Evolutionary conservation across 2,329 filamentous ascomycete species (phyloP), one percentile per base, ranked within the genome.

Genomic region (Alternaria sp.): DNA sequence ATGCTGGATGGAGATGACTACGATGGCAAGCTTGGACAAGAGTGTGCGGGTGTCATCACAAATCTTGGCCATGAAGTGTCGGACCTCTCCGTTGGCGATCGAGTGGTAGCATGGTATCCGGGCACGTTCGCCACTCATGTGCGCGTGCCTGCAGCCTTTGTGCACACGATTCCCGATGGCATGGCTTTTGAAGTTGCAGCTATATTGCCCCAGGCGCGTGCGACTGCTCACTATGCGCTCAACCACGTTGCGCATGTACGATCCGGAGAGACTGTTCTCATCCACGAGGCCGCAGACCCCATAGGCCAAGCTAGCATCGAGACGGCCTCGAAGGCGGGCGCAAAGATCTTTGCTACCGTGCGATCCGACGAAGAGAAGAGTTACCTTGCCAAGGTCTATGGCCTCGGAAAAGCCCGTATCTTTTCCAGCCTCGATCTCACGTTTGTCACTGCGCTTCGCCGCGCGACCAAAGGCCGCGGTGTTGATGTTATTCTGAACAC

Each of bases 401-500:
- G 49, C 6, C 32, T 79, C 26, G 54, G 66, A 0, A 52, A 58
- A 7, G 65, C 66, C n/a, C 64, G 69, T 19, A 74, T 79, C 51
- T 76, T 79, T 52, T 69, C 57, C 36, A 72, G 60, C 21, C 61
- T 67, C 6, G 65, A 74, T 44, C 54, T 58, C 4, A 59, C 57
- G 7, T 80, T 80, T 49, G 68, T 62, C 4, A 51, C 46, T 1
- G 47, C 46, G 56, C 55, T 58, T 43, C 30, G 64, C 10, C 45
- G 59, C 7, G 60, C 62, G n/a, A 70, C 70, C 15, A 17, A 61
- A 43, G 62, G 71, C 13, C 57, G 65, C 7, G 79, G 79, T 13
- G 69, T 79, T 6, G 77, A 81, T 61, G 69, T 77, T 2, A 67
- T 78, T 0, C 23, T 72, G 4, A 81, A 80, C 64, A 64, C 62